Evolutionary conservation across 495 filamentous ascomycete genomes (phyloP).

Genomic region (Penicillium crystallinum): DNA sequence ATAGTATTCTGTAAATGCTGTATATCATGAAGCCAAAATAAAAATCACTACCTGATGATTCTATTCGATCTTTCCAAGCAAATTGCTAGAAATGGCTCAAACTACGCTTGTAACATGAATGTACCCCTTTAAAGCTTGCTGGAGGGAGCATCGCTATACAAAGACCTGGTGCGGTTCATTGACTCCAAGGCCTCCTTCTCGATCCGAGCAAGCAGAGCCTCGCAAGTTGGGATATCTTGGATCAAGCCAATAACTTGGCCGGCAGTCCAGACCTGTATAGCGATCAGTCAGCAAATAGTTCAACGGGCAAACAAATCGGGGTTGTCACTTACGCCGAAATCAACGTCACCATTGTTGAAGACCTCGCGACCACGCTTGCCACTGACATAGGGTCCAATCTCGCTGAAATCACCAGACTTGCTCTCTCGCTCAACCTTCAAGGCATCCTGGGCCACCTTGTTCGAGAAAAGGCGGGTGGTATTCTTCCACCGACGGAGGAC

Average conservation of each 20-base stretch:
- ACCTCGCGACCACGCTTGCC: constrained; percentile 89
- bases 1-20: neutral
- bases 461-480: constrained; percentile 80
- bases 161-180: constrained; percentile 32
- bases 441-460: constrained; percentile 79
- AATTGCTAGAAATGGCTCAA: neutral
- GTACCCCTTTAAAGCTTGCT: constrained; percentile 35
- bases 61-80: constrained; percentile 11
- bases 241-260: constrained; percentile 68
- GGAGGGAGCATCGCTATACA: constrained; percentile 32
- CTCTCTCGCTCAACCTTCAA: constrained; percentile 81
- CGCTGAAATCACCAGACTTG: constrained; percentile 80
- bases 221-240: constrained; percentile 63
- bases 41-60: neutral
- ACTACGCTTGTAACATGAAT: neutral
- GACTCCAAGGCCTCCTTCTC: constrained; percentile 59
- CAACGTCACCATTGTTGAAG: constrained; percentile 85
- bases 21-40: neutral
- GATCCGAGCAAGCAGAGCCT: constrained; percentile 51
- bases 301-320: neutral
- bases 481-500: constrained; percentile 91
- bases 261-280: constrained; percentile 60
- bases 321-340: constrained; percentile 68
- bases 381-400: constrained; percentile 85
- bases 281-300: constrained; percentile 4